phyloP scores from a whole-genome alignment of 2,329 filamentous ascomycete genomes.

The Penicillium oxalicum region DNA sequence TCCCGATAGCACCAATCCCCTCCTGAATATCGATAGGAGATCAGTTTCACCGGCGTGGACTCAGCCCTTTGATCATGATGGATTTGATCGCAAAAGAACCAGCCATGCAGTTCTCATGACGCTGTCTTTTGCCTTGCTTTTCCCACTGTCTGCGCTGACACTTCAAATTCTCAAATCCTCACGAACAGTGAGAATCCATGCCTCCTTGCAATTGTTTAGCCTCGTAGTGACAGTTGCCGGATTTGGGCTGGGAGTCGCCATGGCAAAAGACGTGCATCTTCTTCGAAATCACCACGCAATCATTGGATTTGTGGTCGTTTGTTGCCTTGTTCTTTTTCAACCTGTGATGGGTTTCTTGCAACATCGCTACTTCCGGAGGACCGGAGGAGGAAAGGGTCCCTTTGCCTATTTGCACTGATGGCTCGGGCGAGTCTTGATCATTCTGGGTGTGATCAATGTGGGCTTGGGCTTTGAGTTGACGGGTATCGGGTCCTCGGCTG shows the following conservation, averaged over 20 bases:
- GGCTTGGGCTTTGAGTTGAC: conserved; percentile 49
- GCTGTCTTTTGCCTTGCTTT: conserved; percentile 38
- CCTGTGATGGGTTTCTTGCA: conserved; percentile 49
- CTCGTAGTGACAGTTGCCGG: conserved; percentile 46
- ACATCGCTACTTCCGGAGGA: conserved; percentile 47
- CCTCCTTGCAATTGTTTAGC: conserved; percentile 44
- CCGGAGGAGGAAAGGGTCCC: conserved; percentile 38
- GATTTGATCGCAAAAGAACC: conserved; percentile 14
- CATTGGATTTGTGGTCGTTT: conserved; percentile 50
- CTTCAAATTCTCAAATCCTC: conserved; percentile 34
- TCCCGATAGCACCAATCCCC: conserved; percentile 4
- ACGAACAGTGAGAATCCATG: conserved; percentile 41
- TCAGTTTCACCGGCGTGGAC: conserved; percentile 1
- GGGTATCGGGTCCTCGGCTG: conserved; percentile 32
- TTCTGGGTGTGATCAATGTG: conserved; percentile 53
- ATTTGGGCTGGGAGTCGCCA: conserved; percentile 47
- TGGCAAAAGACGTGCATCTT: conserved; percentile 38
- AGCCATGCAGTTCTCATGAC: conserved; percentile 34
- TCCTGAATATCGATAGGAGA: conserved; percentile 8
- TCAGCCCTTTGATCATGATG: conserved; percentile 4
- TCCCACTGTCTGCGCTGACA: conserved; percentile 28
- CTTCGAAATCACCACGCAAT: conserved; percentile 44
- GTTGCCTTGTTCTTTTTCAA: conserved; percentile 51
- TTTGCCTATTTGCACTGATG: conserved; percentile 51
- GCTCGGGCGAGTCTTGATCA: conserved; percentile 48